Conservation (phyloP, 495 filamentous ascomycete species). For the Penicillium bovifimosum region DNA sequence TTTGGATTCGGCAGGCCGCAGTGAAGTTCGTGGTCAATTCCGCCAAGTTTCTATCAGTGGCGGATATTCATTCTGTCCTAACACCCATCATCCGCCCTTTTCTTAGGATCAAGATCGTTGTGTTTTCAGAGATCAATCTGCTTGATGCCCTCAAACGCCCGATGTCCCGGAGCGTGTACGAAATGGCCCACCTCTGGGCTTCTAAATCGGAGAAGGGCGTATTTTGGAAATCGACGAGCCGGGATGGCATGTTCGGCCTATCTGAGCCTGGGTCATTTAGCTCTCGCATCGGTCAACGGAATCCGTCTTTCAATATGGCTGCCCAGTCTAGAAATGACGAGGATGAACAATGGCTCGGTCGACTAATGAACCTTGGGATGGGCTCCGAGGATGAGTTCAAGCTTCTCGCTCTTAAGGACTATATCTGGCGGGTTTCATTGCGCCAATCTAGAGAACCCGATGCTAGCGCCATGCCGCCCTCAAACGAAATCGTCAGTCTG, state of each 20-base stretch:
- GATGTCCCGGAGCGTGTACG: conserved; percentile 71
- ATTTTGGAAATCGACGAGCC: conserved; percentile 76
- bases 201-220: conserved; percentile 68
- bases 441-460: conserved; percentile 55
- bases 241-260: conserved; percentile 61
- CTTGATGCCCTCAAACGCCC: conserved; percentile 83
- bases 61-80: conserved; percentile 79
- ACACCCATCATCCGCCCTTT: conserved; percentile 74
- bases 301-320: conserved; percentile 29
- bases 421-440: conserved; percentile 79
- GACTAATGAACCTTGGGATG: conserved; percentile 81
- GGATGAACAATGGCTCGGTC: conserved; percentile 89
- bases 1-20: conserved; percentile 90
- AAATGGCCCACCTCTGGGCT: conserved; percentile 83
- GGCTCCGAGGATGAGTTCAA: conserved; percentile 82
- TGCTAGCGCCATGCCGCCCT: conserved; percentile 30
- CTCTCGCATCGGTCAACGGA: conserved; percentile 23
- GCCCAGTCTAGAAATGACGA: conserved; percentile 71
- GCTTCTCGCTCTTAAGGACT: conserved; percentile 77
- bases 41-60: conserved; percentile 68
- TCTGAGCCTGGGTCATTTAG: conserved; percentile 31
- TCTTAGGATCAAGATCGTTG: conserved; percentile 61
- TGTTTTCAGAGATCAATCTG: conserved; percentile 65
- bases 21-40: conserved; percentile 74
- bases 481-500: conserved; percentile 67